phyloP scores from a whole-genome alignment of 371 early-diverging fungal species.

The Rhizopus stolonifer region DNA sequence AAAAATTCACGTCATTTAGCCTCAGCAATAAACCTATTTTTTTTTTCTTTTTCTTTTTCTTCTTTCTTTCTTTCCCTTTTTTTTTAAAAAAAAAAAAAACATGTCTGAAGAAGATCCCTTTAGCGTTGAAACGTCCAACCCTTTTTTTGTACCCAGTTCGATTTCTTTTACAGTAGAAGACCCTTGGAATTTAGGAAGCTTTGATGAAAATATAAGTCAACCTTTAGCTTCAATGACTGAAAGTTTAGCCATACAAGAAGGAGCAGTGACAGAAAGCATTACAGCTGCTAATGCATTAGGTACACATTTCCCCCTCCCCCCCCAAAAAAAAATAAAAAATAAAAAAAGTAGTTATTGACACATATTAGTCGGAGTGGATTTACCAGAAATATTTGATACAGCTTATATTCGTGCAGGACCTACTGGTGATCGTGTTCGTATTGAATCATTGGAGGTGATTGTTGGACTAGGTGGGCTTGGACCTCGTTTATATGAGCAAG shows the following conservation, averaged over 20 bases:
- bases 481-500: constrained; percentile 54
- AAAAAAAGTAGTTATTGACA: neutral
- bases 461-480: constrained; percentile 53
- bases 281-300: constrained; percentile 29
- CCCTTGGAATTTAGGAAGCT: constrained; percentile 26
- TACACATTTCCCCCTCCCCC: neutral
- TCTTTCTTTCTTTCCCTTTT: neutral
- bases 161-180: constrained; percentile 28
- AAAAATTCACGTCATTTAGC: too few relatives aligned
- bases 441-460: constrained; percentile 51
- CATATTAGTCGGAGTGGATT: constrained; percentile 52
- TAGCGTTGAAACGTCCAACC: constrained; percentile 2
- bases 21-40: neutral
- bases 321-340: neutral
- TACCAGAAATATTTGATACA: constrained; percentile 59
- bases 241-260: constrained; percentile 14
- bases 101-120: constrained; percentile 1
- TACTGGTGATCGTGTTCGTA: constrained; percentile 49
- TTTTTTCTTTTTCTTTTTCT: neutral
- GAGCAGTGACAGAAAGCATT: constrained; percentile 19
- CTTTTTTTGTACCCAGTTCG: constrained; percentile 19
- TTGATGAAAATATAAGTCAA: constrained; percentile 23
- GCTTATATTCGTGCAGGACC: constrained; percentile 57
- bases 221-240: constrained; percentile 8
- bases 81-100: neutral